Conservation (phyloP, 805 yeast genomes). For the Maudiozyma serrabonitensis region DNA sequence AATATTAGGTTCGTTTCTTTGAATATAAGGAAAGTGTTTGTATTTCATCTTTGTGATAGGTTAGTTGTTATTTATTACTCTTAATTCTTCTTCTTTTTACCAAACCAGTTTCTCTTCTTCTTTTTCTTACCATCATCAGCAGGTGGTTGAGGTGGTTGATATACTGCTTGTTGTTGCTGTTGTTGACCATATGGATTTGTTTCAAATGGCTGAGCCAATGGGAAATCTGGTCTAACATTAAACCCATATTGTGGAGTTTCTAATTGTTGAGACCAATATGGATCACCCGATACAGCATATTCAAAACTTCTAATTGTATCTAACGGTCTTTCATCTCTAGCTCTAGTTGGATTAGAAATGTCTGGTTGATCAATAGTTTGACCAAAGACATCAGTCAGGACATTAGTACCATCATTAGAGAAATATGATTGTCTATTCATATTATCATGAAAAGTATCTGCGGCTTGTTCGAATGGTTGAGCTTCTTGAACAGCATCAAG, state of each 20-base stretch:
- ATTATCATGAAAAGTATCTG: slow-evolving; percentile 28
- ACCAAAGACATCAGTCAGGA: slow-evolving; percentile 71
- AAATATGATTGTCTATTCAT: slow-evolving; percentile 32
- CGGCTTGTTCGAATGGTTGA: slow-evolving; percentile 80
- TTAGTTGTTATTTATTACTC: too few species aligned
- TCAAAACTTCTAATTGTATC: slow-evolving; percentile 94
- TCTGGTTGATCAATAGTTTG: slow-evolving; percentile 70
- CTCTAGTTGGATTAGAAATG: slow-evolving; percentile 84
- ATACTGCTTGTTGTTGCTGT: slow-evolving; percentile 38
- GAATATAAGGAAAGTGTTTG: too few species aligned
- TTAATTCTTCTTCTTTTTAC: slow-evolving; percentile 46
- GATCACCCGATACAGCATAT: slow-evolving; percentile 78
- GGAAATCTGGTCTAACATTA: slow-evolving; percentile 70
- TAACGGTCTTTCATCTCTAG: slow-evolving; percentile 91
- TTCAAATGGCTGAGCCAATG: slow-evolving; percentile 2
- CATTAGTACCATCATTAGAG: slow-evolving; percentile 35
- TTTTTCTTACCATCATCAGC: slow-evolving; percentile 31
- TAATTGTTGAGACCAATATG: slow-evolving; percentile 64
- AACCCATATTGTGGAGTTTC: slow-evolving; percentile 77
- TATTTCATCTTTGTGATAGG: too few species aligned
- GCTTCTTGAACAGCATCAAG: slow-evolving; percentile 88
- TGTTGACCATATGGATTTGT: slow-evolving; percentile 3
- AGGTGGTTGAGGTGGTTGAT: slow-evolving; percentile 43
- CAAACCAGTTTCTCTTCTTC: slow-evolving; percentile 74
- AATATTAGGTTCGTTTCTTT: too few species aligned